A percentile compares a stretch with the other conserved stretches of the same genome.
These are phyloP conservation scores for Sphagnum magellanicum DNA, from an alignment of 228 moss, liverwort and hornwort genomes.

Conservation along the genomic window DNA sequence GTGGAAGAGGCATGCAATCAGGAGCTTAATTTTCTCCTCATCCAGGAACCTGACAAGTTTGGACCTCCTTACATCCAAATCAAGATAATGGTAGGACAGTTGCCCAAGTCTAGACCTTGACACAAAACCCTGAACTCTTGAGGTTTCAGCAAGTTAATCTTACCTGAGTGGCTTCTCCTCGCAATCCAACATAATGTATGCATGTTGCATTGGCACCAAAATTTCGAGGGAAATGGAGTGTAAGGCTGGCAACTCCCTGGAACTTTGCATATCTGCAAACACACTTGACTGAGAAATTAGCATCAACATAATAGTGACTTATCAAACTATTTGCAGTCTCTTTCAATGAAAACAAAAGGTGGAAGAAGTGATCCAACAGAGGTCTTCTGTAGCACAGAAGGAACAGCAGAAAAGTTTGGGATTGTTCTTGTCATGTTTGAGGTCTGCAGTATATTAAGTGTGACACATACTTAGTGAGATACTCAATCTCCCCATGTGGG, in stretches of 20 bases:
- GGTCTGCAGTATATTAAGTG: background rate
- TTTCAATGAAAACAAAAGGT: no score
- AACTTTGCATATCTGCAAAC: constrained; percentile 61
- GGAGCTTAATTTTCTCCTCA: background rate
- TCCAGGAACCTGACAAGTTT: background rate
- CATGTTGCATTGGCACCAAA: constrained; percentile 55
- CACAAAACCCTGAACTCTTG: no score
- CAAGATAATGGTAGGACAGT: background rate
- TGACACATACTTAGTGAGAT: constrained; percentile 52
- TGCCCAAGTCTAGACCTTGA: no score
- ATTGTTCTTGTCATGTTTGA: background rate
- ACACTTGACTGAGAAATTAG: background rate
- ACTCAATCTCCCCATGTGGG: constrained; percentile 73
- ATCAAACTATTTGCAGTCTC: background rate
- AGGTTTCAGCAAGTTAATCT: constrained; percentile 4
- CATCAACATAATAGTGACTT: background rate
- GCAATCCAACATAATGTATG: constrained; percentile 75
- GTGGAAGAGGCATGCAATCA: background rate
- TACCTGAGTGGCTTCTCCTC: constrained; percentile 78
- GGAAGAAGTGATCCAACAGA: no score
- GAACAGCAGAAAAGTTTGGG: no score
- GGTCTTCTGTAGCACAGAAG: no score
- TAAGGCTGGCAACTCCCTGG: constrained; percentile 89
- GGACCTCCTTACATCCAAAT: background rate
- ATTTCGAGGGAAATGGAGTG: constrained; percentile 78